Evolutionary conservation across 1,284 basidiomycete genomes (phyloP), one percentile per base, ranked within the genome.

Genomic region (Moesziomyces antarcticus): DNA sequence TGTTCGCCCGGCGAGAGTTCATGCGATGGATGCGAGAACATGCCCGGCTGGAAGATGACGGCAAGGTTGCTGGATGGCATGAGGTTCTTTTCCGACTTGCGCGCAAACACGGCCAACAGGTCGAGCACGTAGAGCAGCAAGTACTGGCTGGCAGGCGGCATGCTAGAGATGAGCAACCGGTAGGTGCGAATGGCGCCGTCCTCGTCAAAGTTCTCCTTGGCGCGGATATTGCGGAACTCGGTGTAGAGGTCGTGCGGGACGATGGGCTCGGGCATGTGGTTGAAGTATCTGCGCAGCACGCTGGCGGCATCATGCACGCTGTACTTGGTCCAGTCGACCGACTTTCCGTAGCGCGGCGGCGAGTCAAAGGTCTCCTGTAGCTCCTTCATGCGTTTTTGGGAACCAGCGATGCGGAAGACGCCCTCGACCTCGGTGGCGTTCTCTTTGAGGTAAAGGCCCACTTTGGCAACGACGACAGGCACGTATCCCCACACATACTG

Each of bases 261-360:
- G 73, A 95, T 92, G 47, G 93, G 92, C 85, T 95, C 93, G 35
- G 96, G 94, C 92, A 98, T 93, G 82, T 92, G 92, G 7, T 95
- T 98, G 64, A 99, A 89, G 85, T 94, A 99, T 86, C 96, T 88
- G 62, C 96, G 89, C 82, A 99, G 93, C 54, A 99, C 93, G 78
- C 93, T 96, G 20, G 96, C 96, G 50, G 97, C 94, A 84, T 99
- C 96, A 85, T 99, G 96, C 3, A 94, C 89, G 35, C 92, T 97
- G 85, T 91, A 98, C 21, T 88, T 88, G 77, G 92, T 90, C 94
- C 95, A 98, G 78, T 96, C 92, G 35, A 99, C 87, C 61, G 91
- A 89, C 84, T 96, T 96, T 69, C 96, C 97, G 81, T 94, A 98
- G 81, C 90, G 88, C 63, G 95, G 94, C 21, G 93, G 92, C 33